These are phyloP conservation scores for Globisporangium spinosum DNA, from an alignment of 352 stramenopile genomes.

Conservation along the genomic window DNA sequence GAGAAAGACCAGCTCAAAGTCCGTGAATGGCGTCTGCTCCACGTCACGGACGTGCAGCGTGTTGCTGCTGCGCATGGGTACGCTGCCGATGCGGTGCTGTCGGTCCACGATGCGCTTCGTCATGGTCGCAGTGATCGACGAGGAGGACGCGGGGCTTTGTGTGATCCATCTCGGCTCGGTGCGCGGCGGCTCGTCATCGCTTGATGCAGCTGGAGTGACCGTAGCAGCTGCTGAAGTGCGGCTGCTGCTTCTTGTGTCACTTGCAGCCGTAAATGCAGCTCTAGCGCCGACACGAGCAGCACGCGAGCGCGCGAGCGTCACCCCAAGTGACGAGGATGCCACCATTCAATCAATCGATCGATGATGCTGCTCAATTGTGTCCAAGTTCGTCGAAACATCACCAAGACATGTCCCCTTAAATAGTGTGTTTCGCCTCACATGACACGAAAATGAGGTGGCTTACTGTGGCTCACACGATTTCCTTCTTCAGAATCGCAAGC, in stretches of 20 bases:
- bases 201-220: not conserved
- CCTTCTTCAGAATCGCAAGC: too few relatives aligned
- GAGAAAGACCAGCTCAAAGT: conserved; percentile 81
- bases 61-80: conserved; percentile 60
- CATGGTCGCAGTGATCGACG: conserved; percentile 22
- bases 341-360: conserved; percentile 3
- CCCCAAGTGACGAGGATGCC: not conserved
- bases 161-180: conserved; percentile 15
- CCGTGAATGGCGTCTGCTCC: conserved; percentile 61
- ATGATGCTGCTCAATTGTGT: not conserved
- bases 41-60: conserved; percentile 30
- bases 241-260: not conserved
- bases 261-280: not conserved
- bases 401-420: not conserved
- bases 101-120: conserved; percentile 36
- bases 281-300: not conserved
- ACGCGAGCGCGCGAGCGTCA: not conserved
- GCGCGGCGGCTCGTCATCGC: not conserved
- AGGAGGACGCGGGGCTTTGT: conserved; percentile 4
- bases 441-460: not conserved
- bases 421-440: not conserved
- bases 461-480: too few relatives aligned
- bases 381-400: not conserved
- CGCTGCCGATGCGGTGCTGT: conserved; percentile 34
- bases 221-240: not conserved